Percentiles rank a stretch among this genome's conserved stretches.
Evolutionary conservation across 345 rosid genomes (phyloP).

Genomic region (Pugionium cornutum): DNA sequence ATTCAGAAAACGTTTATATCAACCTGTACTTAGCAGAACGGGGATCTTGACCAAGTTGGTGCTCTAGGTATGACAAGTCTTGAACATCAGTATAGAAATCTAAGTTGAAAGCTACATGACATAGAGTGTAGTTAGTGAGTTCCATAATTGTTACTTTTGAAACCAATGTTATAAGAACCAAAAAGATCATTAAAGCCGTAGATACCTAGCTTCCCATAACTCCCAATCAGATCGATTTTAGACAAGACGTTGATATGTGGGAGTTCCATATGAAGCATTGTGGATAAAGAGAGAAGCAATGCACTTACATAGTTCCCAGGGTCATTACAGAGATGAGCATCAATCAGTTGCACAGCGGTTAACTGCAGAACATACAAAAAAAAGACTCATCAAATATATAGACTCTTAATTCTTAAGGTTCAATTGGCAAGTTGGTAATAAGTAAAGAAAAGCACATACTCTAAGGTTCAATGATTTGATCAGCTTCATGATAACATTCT

Average conservation of each 20-base stretch:
- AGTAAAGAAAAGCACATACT: constrained; percentile 50
- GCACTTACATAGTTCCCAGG: constrained; percentile 86
- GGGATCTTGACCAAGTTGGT: constrained; percentile 71
- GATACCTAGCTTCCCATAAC: constrained; percentile 84
- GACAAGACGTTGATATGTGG: constrained; percentile 89
- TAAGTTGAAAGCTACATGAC: constrained; percentile 70
- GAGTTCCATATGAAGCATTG: constrained; percentile 94
- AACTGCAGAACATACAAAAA: constrained; percentile 53
- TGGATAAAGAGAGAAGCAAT: constrained; percentile 75
- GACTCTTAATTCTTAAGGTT: neutral
- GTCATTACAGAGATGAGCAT: constrained; percentile 83
- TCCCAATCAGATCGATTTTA: constrained; percentile 87
- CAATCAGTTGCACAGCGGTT: constrained; percentile 84
- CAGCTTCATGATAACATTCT: constrained; percentile 69
- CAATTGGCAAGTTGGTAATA: neutral
- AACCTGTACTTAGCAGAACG: constrained; percentile 89
- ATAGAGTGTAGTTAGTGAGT: constrained; percentile 22
- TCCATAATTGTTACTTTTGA: neutral
- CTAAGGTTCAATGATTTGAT: constrained; percentile 73
- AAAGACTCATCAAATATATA: constrained; percentile 6
- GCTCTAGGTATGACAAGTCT: constrained; percentile 77
- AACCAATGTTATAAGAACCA: neutral
- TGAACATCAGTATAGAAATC: constrained; percentile 89
- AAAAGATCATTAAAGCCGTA: neutral
- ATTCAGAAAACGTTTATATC: neutral